A percentile compares a stretch with the other conserved stretches of the same genome.
Evolutionary conservation across 768 basidiomycete genomes (phyloP).

Genomic region (Cyclocybe aegerita): DNA sequence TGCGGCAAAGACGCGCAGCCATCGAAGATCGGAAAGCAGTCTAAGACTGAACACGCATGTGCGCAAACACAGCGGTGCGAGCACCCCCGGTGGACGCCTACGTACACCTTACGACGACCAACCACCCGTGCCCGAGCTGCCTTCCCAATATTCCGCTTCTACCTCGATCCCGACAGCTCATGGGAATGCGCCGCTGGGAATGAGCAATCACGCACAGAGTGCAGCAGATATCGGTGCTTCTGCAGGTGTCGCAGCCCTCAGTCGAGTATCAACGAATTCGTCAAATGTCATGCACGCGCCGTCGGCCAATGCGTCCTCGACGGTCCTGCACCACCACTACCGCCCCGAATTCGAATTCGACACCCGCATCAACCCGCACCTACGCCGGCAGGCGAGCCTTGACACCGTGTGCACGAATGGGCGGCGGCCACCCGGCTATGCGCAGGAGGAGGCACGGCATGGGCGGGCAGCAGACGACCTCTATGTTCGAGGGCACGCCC

Average conservation of each 20-base stretch:
- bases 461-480: slow-evolving; percentile 25
- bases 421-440: slow-evolving; percentile 9
- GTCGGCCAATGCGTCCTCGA: slow-evolving; percentile 23
- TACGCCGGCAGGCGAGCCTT: slow-evolving; percentile 22
- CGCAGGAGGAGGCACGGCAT: slow-evolving; percentile 13
- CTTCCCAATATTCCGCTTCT: slow-evolving; percentile 24
- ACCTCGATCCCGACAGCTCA: neutral
- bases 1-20: slow-evolving; percentile 66
- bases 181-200: too few species aligned
- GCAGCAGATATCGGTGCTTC: too few species aligned
- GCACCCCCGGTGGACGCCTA: slow-evolving; percentile 5
- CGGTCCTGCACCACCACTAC: slow-evolving; percentile 16
- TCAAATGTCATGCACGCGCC: slow-evolving; percentile 9
- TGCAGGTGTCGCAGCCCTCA: too few species aligned
- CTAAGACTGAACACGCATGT: slow-evolving; percentile 52
- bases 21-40: slow-evolving; percentile 63
- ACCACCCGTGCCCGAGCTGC: slow-evolving; percentile 34
- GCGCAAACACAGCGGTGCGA: slow-evolving; percentile 17
- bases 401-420: slow-evolving; percentile 21
- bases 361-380: slow-evolving; percentile 3
- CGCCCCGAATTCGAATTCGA: neutral
- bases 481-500: slow-evolving; percentile 18
- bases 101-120: slow-evolving; percentile 25
- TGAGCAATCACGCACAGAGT: too few species aligned
- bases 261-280: too few species aligned